Base-by-base conservation (phyloP, 768 basidiomycete genomes). In the Suillus subalutaceus region DNA sequence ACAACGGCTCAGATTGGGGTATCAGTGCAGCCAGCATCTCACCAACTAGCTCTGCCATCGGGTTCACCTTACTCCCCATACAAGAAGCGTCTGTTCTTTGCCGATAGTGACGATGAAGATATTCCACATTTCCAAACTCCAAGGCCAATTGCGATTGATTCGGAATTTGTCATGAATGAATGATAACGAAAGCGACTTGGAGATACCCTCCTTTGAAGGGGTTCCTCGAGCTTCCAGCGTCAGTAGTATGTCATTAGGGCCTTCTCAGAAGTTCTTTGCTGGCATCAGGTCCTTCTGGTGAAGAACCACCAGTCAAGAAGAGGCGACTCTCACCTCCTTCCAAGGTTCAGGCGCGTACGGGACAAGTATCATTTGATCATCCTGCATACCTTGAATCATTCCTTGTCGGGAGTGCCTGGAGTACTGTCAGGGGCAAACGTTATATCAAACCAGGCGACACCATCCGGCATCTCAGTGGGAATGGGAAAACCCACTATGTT, bases 321-420 rank as follows among this genome's bases (percentile, higher is more conserved):
- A 37, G 37, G 37, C 9, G 37, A 37, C 37, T 10, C 32, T 35
- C 30, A 32, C 30, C 30, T 35, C 71, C 75, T 20, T 40, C 64
- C 7, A 66, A 48, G 12, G 41, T 37, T 46, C 30, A 37, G n/a
- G n/a, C 16, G 10, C 15, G 12, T 32, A 35, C 9, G 32, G 46
- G 16, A 10, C n/a, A 40, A 63, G 35, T 18, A 56, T 12, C 20
- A 37, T 56, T 13, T n/a, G 23, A 50, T 50, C 35, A 37, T n/a
- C 58, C 41, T 37, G 70, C 70, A 13, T 92, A 90, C 71, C 69
- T 93, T 35, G 92, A 91, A 10, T 88, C 88, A 61, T 81, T 92
- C 60, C 67, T 92, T 9, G 83, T 92, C 32, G 82, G 84, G 30
- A 89, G 90, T 70, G 92, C 90, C 13, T 93, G 90, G 90, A 91